Conservation (phyloP, 2,329 filamentous ascomycete genomes). For the Pseudopithomyces chartarum region DNA sequence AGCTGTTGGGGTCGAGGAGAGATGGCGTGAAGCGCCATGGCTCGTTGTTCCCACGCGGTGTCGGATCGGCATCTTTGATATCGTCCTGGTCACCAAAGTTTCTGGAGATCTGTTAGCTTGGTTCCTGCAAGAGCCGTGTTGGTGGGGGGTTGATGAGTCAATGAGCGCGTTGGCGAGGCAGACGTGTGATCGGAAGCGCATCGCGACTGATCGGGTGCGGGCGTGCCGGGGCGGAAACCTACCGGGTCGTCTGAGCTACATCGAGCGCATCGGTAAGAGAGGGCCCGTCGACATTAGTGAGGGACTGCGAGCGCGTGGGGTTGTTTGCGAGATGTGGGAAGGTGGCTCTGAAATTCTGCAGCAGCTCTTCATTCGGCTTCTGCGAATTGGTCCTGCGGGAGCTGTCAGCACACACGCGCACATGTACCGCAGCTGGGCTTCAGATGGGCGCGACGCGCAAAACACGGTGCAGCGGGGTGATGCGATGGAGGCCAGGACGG, state of each 20-base stretch:
- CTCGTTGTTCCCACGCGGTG: constrained; percentile 78
- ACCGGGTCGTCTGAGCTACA: constrained; percentile 51
- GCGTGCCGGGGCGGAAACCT: constrained; percentile 35
- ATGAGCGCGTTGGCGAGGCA: constrained; percentile 8
- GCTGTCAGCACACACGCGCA: constrained; percentile 27
- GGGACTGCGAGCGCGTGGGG: constrained; percentile 50
- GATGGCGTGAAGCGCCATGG: constrained; percentile 89
- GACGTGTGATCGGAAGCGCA: constrained; percentile 17
- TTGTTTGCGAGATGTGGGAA: constrained; percentile 71
- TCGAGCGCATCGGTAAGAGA: constrained; percentile 55
- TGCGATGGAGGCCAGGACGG: too few species aligned
- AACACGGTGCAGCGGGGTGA: constrained; percentile 19
- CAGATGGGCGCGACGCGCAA: constrained; percentile 34
- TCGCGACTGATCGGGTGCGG: constrained; percentile 8
- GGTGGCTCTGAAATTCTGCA: constrained; percentile 80
- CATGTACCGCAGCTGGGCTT: constrained; percentile 17
- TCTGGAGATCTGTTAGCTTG: constrained; percentile 33
- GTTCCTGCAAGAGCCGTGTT: background rate
- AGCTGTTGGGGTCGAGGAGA: constrained; percentile 82
- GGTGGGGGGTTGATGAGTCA: background rate
- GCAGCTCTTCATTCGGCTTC: constrained; percentile 84
- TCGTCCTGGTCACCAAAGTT: constrained; percentile 54
- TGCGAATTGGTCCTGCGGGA: constrained; percentile 71
- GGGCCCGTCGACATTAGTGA: constrained; percentile 47
- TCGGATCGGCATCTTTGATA: constrained; percentile 80